Base-by-base conservation (phyloP, 139 green algal species). In the Pseudopediastrum boryanum region DNA sequence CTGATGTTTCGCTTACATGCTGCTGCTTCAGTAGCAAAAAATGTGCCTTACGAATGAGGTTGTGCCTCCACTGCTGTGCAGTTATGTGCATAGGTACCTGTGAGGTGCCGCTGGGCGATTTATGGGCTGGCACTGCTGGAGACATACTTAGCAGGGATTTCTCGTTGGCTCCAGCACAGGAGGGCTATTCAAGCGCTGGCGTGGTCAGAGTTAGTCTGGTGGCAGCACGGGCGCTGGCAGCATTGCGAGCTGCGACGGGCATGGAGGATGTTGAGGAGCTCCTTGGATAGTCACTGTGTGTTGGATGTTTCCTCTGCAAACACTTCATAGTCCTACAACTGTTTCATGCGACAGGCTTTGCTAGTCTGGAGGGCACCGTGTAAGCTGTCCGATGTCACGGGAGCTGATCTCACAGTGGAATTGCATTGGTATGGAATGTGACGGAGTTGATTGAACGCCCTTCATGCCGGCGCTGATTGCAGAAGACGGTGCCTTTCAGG, bases 61-160 rank as follows among this genome's bases (percentile, higher is more conserved):
- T n/a, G n/a, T 63, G 54, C 54, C 33, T 6, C 54, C 33, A 27
- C 13, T 77, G 19, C 29, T 43, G 12, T 72, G 44, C 74, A 81
- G 74, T 81, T 4, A 63, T 74, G 9, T 81, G 74, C 46, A 51
- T 81, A 4, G 74, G 62, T 23, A 74, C 62, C 5, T 74, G 46
- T 50, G 74, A 81, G 21, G 0, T 71, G 4, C 16, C 72, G 13
- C 61, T 81, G 16, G 56, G 44, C 43, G 36, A 1, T 2, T 56
- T 81, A 2, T 81, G 73, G 73, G 29, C 51, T 33, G 29, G 27
- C 5, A 10, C 23, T 2, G 51, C 12, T 4, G 35, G 29, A 4
- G 62, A 81, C 23, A 16, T 81, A 2, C 19, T 81, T 13, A 39
- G 36, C 31, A 23, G n/a, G n/a, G 59, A 29, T 21, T 65, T 71